Base-by-base conservation (phyloP, 768 basidiomycete species). In the Crucibulum laeve region DNA sequence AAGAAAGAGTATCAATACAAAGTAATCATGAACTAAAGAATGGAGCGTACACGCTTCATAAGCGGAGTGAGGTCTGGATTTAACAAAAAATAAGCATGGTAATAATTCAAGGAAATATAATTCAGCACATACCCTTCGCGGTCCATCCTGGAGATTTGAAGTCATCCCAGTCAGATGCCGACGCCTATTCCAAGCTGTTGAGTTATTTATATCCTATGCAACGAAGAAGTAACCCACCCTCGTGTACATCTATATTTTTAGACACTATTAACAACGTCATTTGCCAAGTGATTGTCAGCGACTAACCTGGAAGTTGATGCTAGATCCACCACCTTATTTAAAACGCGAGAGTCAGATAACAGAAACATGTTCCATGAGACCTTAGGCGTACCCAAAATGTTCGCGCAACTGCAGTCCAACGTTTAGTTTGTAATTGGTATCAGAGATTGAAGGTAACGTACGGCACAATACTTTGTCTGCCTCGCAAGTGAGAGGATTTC, bases 221-320 rank as follows among this genome's bases (percentile, higher is more conserved):
- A 32, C 15, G 35, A n/a, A 18, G 18, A 37, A 14, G 19, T 56
- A 2, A 49, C 64, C 52, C 55, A 77, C 77, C 53, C 80, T 71
- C 21, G 81, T 84, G 63, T 84, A 84, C 82, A 84, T 83, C 45
- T 80, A 82, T 74, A 85, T 85, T 60, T 86, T 86, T 67, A 84
- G 84, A 53, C 81, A 77, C 61, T 77, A 77, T 30, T 77, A 77
- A 43, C 77, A 74, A 46, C 74, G 74, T 75, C 43, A 36, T 30
- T 21, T 28, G n/a, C 36, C 24, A 26, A 7, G 24, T 17, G 4
- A 48, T 13, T 13, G 35, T 4, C 3, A 26, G 2, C n/a, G 23
- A 52, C 55, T 36, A 51, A 71, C 72, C 67, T 80, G 82, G 75
- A 85, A 86, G 61, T 86, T 86, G 68, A 84, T 84, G 54, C 81